A percentile compares a stretch with the other conserved stretches of the same genome.
These are phyloP conservation scores for Boletales sp. DNA, from an alignment of 768 basidiomycete species.

Conservation along the genomic window DNA sequence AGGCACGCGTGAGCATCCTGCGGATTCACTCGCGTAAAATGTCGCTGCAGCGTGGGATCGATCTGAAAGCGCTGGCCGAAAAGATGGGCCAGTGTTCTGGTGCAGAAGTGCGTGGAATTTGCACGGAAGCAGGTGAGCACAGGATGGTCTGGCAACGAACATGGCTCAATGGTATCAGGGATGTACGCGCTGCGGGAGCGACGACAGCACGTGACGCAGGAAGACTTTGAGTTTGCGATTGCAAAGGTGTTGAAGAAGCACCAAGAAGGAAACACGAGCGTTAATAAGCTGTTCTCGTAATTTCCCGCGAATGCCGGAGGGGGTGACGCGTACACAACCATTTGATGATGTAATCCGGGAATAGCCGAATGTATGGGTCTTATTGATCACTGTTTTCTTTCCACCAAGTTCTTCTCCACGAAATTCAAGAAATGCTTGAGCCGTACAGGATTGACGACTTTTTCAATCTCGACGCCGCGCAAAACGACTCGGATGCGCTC, in stretches of 20 bases:
- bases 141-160: too few species aligned
- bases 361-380: background rate
- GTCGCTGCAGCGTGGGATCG: slow-evolving; percentile 96
- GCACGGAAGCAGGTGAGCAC: slow-evolving; percentile 84
- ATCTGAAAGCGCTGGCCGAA: slow-evolving; percentile 91
- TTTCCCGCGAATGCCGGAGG: slow-evolving; percentile 33
- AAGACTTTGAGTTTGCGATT: slow-evolving; percentile 98
- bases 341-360: slow-evolving; percentile 14
- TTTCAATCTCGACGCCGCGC: slow-evolving; percentile 62
- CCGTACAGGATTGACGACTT: slow-evolving; percentile 49
- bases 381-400: background rate
- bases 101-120: slow-evolving; percentile 95
- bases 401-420: too few species aligned
- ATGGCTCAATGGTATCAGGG: slow-evolving; percentile 40
- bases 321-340: slow-evolving; percentile 13
- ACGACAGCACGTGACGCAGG: slow-evolving; percentile 95
- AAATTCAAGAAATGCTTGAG: slow-evolving; percentile 14
- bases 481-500: slow-evolving; percentile 28
- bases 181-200: slow-evolving; percentile 98
- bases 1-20: slow-evolving; percentile 94
- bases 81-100: slow-evolving; percentile 99
- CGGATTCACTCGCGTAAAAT: slow-evolving; percentile 98
- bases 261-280: slow-evolving; percentile 90
- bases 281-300: slow-evolving; percentile 91
- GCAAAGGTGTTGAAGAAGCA: slow-evolving; percentile 98